These are phyloP conservation scores for Eimeria acervulina DNA, from an alignment of 169 alveolate genomes.

Conservation along the genomic window DNA sequence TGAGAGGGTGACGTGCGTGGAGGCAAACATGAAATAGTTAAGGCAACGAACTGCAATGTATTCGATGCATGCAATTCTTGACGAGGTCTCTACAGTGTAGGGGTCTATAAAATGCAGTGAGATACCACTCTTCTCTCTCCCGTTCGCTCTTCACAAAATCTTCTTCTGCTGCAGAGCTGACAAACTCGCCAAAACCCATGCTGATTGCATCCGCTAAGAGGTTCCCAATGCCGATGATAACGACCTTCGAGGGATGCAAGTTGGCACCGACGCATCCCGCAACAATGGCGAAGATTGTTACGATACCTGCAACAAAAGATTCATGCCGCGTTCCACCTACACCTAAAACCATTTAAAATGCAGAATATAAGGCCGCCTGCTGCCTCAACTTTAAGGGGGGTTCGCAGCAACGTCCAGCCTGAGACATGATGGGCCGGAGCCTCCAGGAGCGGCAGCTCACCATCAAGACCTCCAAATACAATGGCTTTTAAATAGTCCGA, in stretches of 20 bases:
- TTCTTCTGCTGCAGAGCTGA: slow-evolving; percentile 91
- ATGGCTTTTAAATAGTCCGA: slow-evolving; percentile 91
- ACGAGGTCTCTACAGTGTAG: too few species aligned
- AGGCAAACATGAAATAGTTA: too few species aligned
- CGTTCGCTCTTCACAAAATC: slow-evolving; percentile 90
- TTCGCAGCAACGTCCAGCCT: not conserved
- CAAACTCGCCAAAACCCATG: slow-evolving; percentile 95
- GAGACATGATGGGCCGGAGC: not conserved
- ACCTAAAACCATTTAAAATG: not conserved
- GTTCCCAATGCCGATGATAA: slow-evolving; percentile 93
- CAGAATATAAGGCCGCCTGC: not conserved
- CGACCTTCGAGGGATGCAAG: slow-evolving; percentile 91
- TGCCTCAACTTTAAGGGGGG: not conserved
- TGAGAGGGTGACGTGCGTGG: not conserved
- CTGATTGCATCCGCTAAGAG: slow-evolving; percentile 95
- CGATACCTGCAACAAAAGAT: slow-evolving; percentile 87
- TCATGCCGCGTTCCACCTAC: too few species aligned
- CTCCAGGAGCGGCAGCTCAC: slow-evolving; percentile 73
- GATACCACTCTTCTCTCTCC: slow-evolving; percentile 90
- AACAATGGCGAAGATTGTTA: slow-evolving; percentile 94
- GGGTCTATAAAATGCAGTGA: not conserved
- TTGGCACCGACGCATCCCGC: slow-evolving; percentile 96
- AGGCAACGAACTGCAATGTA: not conserved
- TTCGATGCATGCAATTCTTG: not conserved
- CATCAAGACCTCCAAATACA: slow-evolving; percentile 95